Base-by-base conservation (phyloP, 164 flowering plant species). In the Liriodendron chinense region DNA sequence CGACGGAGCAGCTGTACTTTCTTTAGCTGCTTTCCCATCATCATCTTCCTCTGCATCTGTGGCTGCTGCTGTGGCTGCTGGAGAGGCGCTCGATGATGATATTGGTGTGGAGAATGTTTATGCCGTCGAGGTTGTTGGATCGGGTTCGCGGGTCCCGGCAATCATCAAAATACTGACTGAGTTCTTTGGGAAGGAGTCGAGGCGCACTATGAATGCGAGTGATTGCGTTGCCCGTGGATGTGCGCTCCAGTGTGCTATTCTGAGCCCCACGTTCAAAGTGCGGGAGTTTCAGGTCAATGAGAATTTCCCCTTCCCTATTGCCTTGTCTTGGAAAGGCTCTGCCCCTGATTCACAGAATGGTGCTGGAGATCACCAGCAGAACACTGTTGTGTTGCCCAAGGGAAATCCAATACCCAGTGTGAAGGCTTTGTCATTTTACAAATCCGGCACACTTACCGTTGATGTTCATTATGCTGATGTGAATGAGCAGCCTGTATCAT, bases 171-270 rank as follows among this genome's bases (percentile, higher is more conserved):
- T 92, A 25, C 74, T 94, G 82, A 86, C 91, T 0, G 98, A 94
- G 49, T 88, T 91, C 74, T 94, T 94, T 72, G 91, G 91, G 53
- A 94, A 94, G 83, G 98, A 92, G 76, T 95, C 96, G 3, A 88
- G 97, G 80, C 89, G 97, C 0, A 94, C 98, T 3, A 92, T 92
- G 97, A 94, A 94, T 86, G 98, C 98, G 2, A 94, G 97, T 81
- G 98, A 94, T 81, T 92, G 96, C 84, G 97, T 94, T 72, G 93
- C 95, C 3, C 89, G 87, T 57, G 98, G 98, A 0, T 84, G 85
- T 84, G 98, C 98, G 9, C 80, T 94, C 26, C 85, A 94, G 73
- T 94, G 98, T 78, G 98, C 98, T 7, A 92, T 94, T 65, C 90
- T 94, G 7, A 94, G 97, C 68, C 98, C 98, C 3, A 92, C 97